These are phyloP conservation scores for Taphrina deformans DNA, from an alignment of 1,139 yeast genomes.

Conservation along the genomic window DNA sequence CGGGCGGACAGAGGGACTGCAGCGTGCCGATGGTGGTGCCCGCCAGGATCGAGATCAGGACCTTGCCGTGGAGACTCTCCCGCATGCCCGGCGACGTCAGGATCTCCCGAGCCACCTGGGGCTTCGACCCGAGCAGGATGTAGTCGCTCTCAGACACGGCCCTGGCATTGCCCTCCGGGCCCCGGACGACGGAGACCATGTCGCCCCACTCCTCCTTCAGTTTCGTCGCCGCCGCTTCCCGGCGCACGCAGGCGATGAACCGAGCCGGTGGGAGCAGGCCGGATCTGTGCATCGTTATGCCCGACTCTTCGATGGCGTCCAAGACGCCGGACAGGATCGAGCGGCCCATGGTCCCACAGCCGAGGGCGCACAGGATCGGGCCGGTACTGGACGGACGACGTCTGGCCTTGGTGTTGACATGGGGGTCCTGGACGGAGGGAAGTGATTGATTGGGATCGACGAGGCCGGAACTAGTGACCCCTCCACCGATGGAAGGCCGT, in stretches of 20 bases:
- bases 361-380: conserved; percentile 70
- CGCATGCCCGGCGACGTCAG: conserved; percentile 43
- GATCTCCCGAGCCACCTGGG: conserved; percentile 58
- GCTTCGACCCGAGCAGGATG: conserved; percentile 61
- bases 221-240: conserved; percentile 54
- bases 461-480: conserved; percentile 18
- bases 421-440: neutral
- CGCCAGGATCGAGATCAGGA: conserved; percentile 81
- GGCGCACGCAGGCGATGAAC: conserved; percentile 74
- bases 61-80: conserved; percentile 55
- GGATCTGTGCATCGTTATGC: conserved; percentile 39
- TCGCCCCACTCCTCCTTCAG: conserved; percentile 52
- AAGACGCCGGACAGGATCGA: conserved; percentile 86
- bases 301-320: conserved; percentile 47
- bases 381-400: conserved; percentile 21
- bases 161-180: conserved; percentile 35
- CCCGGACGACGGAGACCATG: conserved; percentile 54
- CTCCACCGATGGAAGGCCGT: conserved; percentile 1
- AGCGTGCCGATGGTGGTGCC: conserved; percentile 84
- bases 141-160: conserved; percentile 60
- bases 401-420: neutral
- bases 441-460: neutral
- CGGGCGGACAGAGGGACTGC: conserved; percentile 41
- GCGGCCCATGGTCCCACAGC: conserved; percentile 95
- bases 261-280: conserved; percentile 61